Evolutionary conservation across 2,329 filamentous ascomycete genomes (phyloP), one percentile per base, ranked within the genome.

Genomic region (Knufia petricola): DNA sequence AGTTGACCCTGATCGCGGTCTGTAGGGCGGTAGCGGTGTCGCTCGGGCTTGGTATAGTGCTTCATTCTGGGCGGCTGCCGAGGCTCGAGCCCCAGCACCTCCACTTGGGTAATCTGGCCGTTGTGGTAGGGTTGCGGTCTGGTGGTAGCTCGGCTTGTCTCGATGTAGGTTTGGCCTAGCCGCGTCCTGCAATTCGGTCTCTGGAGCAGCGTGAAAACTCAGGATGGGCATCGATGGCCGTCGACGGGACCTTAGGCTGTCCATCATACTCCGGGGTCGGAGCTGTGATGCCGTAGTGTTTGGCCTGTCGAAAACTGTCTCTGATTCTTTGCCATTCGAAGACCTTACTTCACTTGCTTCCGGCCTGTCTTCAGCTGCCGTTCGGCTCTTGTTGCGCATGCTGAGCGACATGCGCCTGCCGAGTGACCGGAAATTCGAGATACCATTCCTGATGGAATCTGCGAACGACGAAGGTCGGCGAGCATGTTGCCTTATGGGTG

Each of bases 61-160:
- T 42, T 72, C 69, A 54, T 73, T 73, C 55, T 72, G 69, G n/a
- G 69, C 69, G n/a, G 70, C 70, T 2, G 69, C 70, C 9, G 70
- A 68, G 23, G 69, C 70, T 48, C 70, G 64, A 12, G 70, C 70
- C 8, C 69, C 69, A 3, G 70, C 66, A 17, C 69, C 69, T 7
- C 64, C 63, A 26, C 57, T 64, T n/a, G 64, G 57, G 36, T 68
- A 60, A 50, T 67, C 60, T 1, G 68, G 52, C 9, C 20, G 41
- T 15, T 26, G 30, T 20, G 12, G 19, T 4, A 38, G n/a, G 3
- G 19, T 46, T 9, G 17, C 20, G 4, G 30, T 31, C 13, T 31
- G 13, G 31, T 46, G 43, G n/a, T 36, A 28, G 15, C 12, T 21
- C 19, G 43, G 43, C 19, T 21, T 46, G 9, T 28, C 43, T 23